Evolutionary conservation across 2,329 filamentous ascomycete species (phyloP).

Genomic region (Diaporthe sp.): DNA sequence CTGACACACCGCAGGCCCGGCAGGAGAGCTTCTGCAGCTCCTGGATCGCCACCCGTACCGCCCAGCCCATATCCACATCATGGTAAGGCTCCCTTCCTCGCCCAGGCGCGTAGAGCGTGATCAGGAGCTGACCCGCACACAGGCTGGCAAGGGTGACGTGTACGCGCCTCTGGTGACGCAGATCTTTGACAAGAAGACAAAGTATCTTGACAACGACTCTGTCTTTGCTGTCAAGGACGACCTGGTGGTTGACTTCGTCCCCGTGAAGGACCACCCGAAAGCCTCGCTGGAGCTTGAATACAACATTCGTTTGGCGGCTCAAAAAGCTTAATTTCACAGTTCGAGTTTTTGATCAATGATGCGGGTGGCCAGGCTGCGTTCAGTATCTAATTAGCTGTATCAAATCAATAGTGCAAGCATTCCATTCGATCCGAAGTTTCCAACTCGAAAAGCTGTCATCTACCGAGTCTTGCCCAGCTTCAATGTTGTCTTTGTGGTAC

Average conservation of each 20-base stretch:
- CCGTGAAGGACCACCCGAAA: slow-evolving; percentile 50
- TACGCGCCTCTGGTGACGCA: slow-evolving; percentile 66
- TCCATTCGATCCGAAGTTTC: not conserved
- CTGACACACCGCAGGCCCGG: slow-evolving; percentile 60
- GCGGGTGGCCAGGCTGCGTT: not conserved
- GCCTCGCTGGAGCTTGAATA: slow-evolving; percentile 55
- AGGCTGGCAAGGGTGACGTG: slow-evolving; percentile 41
- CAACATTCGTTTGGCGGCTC: slow-evolving; percentile 49
- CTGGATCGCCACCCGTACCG: slow-evolving; percentile 70
- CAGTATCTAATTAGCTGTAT: not conserved
- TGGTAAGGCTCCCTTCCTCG: slow-evolving; percentile 54
- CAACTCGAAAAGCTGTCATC: not conserved
- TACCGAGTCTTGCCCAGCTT: not conserved
- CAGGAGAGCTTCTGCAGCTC: slow-evolving; percentile 63
- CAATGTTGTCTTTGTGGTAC: not conserved
- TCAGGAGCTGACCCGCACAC: slow-evolving; percentile 16
- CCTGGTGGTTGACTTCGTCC: slow-evolving; percentile 54
- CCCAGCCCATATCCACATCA: slow-evolving; percentile 73
- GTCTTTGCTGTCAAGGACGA: slow-evolving; percentile 57
- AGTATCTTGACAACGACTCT: slow-evolving; percentile 63
- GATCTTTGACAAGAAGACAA: slow-evolving; percentile 73
- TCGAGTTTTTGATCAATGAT: not conserved
- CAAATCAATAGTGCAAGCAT: not conserved
- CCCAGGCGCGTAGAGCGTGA: too few species aligned
- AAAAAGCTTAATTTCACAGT: not conserved